Evolutionary conservation across 2,329 filamentous ascomycete genomes (phyloP).

Genomic region (Thielaviopsis musarum): DNA sequence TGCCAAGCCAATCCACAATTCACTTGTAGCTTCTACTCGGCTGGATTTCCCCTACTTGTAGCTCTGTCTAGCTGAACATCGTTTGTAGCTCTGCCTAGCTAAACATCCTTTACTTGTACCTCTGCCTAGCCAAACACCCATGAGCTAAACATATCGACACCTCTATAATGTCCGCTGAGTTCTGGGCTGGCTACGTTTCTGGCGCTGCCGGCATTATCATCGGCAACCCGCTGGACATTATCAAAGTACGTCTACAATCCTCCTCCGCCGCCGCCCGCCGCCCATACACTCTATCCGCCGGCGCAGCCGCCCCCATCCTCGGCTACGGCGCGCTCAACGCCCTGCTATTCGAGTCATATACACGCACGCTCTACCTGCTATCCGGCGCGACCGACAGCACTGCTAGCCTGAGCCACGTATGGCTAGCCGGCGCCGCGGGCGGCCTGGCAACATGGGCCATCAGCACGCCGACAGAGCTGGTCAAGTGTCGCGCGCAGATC

Average conservation of each 20-base stretch:
- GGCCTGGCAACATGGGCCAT: slow-evolving; percentile 76
- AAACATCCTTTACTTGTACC: too few species aligned
- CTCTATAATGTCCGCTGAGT: slow-evolving; percentile 83
- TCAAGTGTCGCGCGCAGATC: slow-evolving; percentile 79
- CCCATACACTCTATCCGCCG: slow-evolving; percentile 29
- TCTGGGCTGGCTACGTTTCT: slow-evolving; percentile 84
- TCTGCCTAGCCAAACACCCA: too few species aligned
- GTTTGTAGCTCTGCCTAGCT: too few species aligned
- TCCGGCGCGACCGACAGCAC: slow-evolving; percentile 21
- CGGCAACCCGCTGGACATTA: slow-evolving; percentile 67
- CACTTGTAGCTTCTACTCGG: too few species aligned
- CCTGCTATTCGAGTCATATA: slow-evolving; percentile 79
- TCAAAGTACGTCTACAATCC: slow-evolving; percentile 53
- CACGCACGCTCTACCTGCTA: slow-evolving; percentile 56
- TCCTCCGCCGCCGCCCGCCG: slow-evolving; percentile 13
- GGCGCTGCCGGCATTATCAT: slow-evolving; percentile 75
- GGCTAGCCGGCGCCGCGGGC: slow-evolving; percentile 62
- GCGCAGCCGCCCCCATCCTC: slow-evolving; percentile 69
- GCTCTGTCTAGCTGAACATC: too few species aligned
- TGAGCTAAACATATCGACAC: too few species aligned
- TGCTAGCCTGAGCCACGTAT: slow-evolving; percentile 46
- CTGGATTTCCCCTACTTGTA: too few species aligned
- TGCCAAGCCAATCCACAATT: too few species aligned
- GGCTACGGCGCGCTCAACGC: slow-evolving; percentile 87
- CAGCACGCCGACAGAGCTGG: slow-evolving; percentile 73